Conservation (phyloP, 2,329 filamentous ascomycete genomes). For the Leptosphaerulina australis region DNA sequence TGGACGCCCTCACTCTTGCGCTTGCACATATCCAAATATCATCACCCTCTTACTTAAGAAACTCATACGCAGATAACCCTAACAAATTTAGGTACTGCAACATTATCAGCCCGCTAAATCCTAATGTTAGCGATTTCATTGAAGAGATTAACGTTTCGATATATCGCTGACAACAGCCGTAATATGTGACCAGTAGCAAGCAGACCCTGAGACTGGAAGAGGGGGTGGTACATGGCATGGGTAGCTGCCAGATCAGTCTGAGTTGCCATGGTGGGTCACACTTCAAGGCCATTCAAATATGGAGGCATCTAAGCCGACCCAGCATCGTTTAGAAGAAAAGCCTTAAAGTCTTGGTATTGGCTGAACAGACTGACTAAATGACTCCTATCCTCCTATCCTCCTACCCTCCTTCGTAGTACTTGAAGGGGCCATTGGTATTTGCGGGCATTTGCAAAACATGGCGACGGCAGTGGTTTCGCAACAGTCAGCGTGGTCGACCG, state of each 20-base stretch:
- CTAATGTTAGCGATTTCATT: conserved; percentile 72
- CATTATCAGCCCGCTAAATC: conserved; percentile 70
- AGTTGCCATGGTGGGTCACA: conserved; percentile 73
- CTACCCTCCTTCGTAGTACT: too few relatives aligned
- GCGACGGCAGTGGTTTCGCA: too few relatives aligned
- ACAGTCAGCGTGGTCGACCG: too few relatives aligned
- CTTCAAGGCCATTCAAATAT: conserved; percentile 76
- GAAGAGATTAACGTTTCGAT: conserved; percentile 70
- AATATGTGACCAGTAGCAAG: conserved; percentile 66
- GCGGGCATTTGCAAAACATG: too few relatives aligned
- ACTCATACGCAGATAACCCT: conserved; percentile 53
- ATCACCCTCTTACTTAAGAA: conserved; percentile 60
- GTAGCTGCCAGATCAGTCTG: conserved; percentile 76
- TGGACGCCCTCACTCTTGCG: conserved; percentile 27
- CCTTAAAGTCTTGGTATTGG: too few relatives aligned
- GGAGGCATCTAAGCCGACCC: too few relatives aligned
- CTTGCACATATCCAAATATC: conserved; percentile 62
- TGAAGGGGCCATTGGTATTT: too few relatives aligned
- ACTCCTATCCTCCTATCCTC: too few relatives aligned
- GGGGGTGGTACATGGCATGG: conserved; percentile 66
- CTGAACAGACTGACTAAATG: too few relatives aligned
- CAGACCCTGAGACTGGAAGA: conserved; percentile 71
- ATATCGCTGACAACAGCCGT: conserved; percentile 60
- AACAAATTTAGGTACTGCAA: conserved; percentile 66
- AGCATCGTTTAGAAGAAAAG: too few relatives aligned